These are phyloP conservation scores for Puya raimondii DNA, from an alignment of 176 grass and related monocot genomes.

Conservation along the genomic window DNA sequence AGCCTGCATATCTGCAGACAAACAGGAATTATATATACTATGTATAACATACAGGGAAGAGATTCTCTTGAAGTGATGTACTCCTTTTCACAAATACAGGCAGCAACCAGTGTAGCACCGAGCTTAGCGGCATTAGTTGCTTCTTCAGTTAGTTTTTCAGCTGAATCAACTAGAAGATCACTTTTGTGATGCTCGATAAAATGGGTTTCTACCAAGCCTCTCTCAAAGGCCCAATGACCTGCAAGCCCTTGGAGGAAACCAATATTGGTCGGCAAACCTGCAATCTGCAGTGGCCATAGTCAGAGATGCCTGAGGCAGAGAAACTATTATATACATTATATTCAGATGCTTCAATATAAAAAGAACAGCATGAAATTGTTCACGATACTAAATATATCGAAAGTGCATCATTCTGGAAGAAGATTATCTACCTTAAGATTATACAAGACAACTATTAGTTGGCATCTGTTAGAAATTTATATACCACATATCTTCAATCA, in stretches of 20 bases:
- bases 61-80: slow-evolving; percentile 32
- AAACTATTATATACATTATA: not conserved
- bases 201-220: slow-evolving; percentile 71
- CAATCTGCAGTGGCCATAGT: slow-evolving; percentile 40
- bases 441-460: not conserved
- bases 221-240: slow-evolving; percentile 81
- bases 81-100: slow-evolving; percentile 71
- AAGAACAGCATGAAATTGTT: not conserved
- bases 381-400: not conserved
- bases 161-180: slow-evolving; percentile 52
- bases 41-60: slow-evolving; percentile 45
- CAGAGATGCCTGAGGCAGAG: not conserved
- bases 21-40: slow-evolving; percentile 2
- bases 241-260: slow-evolving; percentile 75
- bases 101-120: slow-evolving; percentile 62
- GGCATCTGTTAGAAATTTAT: not conserved
- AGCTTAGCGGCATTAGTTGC: slow-evolving; percentile 29
- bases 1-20: not conserved
- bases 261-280: slow-evolving; percentile 85
- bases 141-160: slow-evolving; percentile 29
- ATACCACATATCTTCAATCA: not conserved
- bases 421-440: not conserved
- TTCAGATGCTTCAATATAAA: not conserved
- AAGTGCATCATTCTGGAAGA: not conserved
- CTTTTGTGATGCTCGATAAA: slow-evolving; percentile 78